Evolutionary conservation across 106 monocot genomes (phyloP).

Genomic region (Allium cepa): DNA sequence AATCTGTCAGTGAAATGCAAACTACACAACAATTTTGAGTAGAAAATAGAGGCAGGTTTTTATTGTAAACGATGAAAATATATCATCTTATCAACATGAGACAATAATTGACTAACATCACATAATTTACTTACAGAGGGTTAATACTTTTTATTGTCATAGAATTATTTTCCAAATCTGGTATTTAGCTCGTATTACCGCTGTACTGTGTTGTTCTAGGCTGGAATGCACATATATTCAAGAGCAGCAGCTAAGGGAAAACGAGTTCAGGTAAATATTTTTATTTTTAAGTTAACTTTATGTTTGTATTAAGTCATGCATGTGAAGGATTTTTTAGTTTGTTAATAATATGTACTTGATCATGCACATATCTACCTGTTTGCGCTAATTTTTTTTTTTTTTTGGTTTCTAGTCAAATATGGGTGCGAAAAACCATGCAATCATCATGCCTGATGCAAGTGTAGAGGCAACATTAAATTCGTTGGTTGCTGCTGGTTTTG

Average conservation of each 20-base stretch:
- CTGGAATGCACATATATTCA: conserved; percentile 94
- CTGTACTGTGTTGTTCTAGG: conserved; percentile 29
- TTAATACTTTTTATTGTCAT: background rate
- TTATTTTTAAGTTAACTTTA: too few species aligned
- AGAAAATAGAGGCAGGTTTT: too few species aligned
- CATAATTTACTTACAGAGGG: too few species aligned
- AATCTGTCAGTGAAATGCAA: background rate
- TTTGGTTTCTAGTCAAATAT: conserved; percentile 71
- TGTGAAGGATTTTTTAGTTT: too few species aligned
- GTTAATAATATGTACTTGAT: too few species aligned
- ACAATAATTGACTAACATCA: too few species aligned
- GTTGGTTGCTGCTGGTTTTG: conserved; percentile 95
- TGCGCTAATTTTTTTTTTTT: background rate
- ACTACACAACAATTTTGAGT: background rate
- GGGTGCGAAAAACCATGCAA: conserved; percentile 98
- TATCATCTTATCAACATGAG: too few species aligned
- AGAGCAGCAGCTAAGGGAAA: conserved; percentile 92
- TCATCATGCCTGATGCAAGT: conserved; percentile 93
- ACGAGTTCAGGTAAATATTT: conserved; percentile 68
- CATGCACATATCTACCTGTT: too few species aligned
- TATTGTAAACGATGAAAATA: too few species aligned
- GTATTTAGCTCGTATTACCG: background rate
- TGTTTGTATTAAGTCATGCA: too few species aligned
- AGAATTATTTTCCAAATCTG: background rate
- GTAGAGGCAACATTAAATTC: conserved; percentile 80